phyloP scores from a whole-genome alignment of 768 basidiomycete genomes.

The Lentinula sp. region DNA sequence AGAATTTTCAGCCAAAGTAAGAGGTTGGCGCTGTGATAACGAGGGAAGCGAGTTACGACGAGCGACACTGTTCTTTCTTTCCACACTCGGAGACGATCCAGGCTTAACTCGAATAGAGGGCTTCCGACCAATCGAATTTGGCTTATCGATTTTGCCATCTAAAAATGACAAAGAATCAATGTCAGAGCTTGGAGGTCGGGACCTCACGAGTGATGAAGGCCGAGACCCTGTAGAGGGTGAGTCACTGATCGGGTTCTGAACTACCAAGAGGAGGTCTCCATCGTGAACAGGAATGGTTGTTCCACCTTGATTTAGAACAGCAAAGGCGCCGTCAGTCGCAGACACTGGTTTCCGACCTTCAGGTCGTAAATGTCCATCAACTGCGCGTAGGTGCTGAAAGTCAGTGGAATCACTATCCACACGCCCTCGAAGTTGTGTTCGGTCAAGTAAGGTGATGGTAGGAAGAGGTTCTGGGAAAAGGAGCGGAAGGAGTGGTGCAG shows the following conservation, averaged over 20 bases:
- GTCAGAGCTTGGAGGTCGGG: conserved; percentile 58
- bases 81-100: conserved; percentile 57
- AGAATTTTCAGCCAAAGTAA: conserved; percentile 55
- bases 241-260: conserved; percentile 47
- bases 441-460: conserved; percentile 59
- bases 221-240: conserved; percentile 37
- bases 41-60: conserved; percentile 77
- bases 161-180: neutral
- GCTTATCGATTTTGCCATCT: conserved; percentile 19
- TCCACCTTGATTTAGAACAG: conserved; percentile 47
- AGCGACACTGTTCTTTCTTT: conserved; percentile 72
- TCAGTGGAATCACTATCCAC: conserved; percentile 66
- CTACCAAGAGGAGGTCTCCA: conserved; percentile 68
- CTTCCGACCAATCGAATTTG: conserved; percentile 36
- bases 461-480: conserved; percentile 75
- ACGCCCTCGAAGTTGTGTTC: conserved; percentile 57
- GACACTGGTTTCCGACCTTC: conserved; percentile 24
- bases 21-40: conserved; percentile 54
- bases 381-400: conserved; percentile 47
- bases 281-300: conserved; percentile 70
- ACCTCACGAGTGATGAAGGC: conserved; percentile 55
- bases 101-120: conserved; percentile 80
- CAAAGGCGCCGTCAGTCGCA: conserved; percentile 16
- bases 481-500: conserved; percentile 53
- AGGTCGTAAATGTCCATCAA: conserved; percentile 41